phyloP scores from a whole-genome alignment of 257 asterid genomes.

The Dorcoceras hygrometricum region DNA sequence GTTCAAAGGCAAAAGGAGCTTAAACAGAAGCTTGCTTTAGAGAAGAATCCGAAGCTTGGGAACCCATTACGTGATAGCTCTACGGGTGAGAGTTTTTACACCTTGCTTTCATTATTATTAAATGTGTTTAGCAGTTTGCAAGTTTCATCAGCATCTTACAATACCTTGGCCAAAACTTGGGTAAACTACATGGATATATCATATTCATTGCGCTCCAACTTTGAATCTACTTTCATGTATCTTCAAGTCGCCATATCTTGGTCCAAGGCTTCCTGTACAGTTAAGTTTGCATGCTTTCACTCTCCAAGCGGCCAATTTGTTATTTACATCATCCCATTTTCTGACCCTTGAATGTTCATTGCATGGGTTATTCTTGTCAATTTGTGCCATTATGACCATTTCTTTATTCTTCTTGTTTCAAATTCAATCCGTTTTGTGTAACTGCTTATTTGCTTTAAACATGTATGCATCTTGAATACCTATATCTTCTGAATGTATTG shows the following conservation, averaged over 20 bases:
- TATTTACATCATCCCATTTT: too few species aligned
- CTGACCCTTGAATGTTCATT: too few species aligned
- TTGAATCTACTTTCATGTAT: background rate
- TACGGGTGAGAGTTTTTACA: constrained; percentile 38
- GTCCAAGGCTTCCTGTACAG: too few species aligned
- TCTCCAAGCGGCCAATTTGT: too few species aligned
- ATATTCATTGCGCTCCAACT: background rate
- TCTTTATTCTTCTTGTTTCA: too few species aligned
- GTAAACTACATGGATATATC: background rate
- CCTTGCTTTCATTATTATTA: background rate
- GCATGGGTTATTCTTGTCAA: too few species aligned
- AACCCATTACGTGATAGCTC: constrained; percentile 43
- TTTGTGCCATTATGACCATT: too few species aligned
- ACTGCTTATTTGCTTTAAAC: background rate
- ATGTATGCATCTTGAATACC: background rate
- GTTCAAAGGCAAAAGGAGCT: constrained; percentile 46
- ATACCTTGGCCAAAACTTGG: background rate
- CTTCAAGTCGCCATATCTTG: too few species aligned
- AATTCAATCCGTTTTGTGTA: too few species aligned
- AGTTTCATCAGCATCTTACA: background rate
- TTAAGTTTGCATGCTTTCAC: too few species aligned
- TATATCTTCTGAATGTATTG: background rate
- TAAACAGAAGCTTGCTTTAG: constrained; percentile 34
- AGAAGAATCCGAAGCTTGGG: constrained; percentile 40
- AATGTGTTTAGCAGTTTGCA: background rate